Percentiles rank a stretch among this genome's conserved stretches.
Evolutionary conservation across 2,329 filamentous ascomycete species (phyloP).

Genomic region (Colletotrichum euphorbiae): DNA sequence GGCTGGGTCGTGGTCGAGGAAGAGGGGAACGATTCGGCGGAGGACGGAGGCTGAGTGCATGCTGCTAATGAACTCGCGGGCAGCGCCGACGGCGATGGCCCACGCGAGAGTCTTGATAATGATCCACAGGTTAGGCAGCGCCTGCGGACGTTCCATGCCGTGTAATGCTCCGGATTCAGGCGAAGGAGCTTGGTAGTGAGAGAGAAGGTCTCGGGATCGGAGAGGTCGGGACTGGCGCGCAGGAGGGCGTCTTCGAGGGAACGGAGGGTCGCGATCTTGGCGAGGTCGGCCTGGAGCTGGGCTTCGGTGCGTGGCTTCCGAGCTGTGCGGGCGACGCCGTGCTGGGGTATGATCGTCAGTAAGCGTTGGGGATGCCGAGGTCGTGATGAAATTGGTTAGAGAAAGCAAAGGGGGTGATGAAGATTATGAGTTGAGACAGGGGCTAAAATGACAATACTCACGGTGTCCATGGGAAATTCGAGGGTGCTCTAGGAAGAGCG

Average conservation of each 20-base stretch:
- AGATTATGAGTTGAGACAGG: background rate
- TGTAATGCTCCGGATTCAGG: slow-evolving; percentile 90
- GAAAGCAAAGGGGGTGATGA: background rate
- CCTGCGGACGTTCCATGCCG: slow-evolving; percentile 90
- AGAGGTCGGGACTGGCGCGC: slow-evolving; percentile 30
- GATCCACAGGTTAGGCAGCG: slow-evolving; percentile 71
- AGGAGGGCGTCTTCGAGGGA: slow-evolving; percentile 65
- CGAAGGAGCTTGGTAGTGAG: slow-evolving; percentile 79
- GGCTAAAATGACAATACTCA: slow-evolving; percentile 39
- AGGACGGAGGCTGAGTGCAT: slow-evolving; percentile 71
- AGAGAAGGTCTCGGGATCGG: slow-evolving; percentile 64
- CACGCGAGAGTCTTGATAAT: slow-evolving; percentile 65
- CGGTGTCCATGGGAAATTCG: slow-evolving; percentile 40
- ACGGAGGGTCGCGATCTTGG: slow-evolving; percentile 82
- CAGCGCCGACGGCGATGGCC: slow-evolving; percentile 65
- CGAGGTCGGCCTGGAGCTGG: slow-evolving; percentile 76
- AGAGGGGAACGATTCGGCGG: slow-evolving; percentile 67
- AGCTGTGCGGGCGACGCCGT: slow-evolving; percentile 81
- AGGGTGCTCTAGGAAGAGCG: slow-evolving; percentile 23
- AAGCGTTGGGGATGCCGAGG: background rate
- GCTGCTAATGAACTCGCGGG: slow-evolving; percentile 65
- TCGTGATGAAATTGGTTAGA: background rate
- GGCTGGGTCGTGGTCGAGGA: slow-evolving; percentile 64
- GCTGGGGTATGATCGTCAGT: slow-evolving; percentile 61
- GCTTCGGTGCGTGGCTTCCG: slow-evolving; percentile 72